A percentile compares a stretch with the other conserved stretches of the same genome.
Evolutionary conservation across 2,329 filamentous ascomycete genomes (phyloP).

Genomic region (Fusarium pseudocircinatum): DNA sequence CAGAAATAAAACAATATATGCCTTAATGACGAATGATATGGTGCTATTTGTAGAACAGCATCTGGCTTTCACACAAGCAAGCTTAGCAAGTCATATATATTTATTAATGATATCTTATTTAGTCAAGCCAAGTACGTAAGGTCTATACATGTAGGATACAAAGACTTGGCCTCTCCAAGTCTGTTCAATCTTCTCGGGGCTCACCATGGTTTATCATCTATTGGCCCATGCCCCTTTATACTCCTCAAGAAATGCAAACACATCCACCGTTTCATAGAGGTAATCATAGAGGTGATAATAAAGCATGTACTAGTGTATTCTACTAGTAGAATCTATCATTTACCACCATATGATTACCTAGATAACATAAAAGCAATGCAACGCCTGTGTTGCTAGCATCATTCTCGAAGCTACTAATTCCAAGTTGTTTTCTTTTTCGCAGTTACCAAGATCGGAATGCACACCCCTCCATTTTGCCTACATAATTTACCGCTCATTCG

Average conservation of each 20-base stretch:
- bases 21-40: no score
- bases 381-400: not conserved
- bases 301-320: not conserved
- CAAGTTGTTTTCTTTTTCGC: not conserved
- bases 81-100: not conserved
- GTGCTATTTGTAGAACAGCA: not conserved
- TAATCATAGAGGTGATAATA: not conserved
- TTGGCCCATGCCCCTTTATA: not conserved
- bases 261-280: not conserved
- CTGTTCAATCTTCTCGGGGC: not conserved
- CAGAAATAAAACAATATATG: not conserved
- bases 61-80: not conserved
- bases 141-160: not conserved
- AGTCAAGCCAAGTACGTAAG: not conserved
- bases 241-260: not conserved
- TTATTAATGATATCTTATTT: not conserved
- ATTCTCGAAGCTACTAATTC: not conserved
- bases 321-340: conserved; percentile 3
- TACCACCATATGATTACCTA: conserved; percentile 1
- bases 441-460: not conserved
- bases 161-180: not conserved
- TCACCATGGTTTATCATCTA: not conserved
- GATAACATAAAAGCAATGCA: not conserved
- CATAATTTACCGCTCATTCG: conserved; percentile 45
- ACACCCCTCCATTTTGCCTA: not conserved